Percentiles rank a stretch among this genome's conserved stretches.
phyloP scores from a whole-genome alignment of 2,329 filamentous ascomycete genomes.

The Herpotrichia juniperi region DNA sequence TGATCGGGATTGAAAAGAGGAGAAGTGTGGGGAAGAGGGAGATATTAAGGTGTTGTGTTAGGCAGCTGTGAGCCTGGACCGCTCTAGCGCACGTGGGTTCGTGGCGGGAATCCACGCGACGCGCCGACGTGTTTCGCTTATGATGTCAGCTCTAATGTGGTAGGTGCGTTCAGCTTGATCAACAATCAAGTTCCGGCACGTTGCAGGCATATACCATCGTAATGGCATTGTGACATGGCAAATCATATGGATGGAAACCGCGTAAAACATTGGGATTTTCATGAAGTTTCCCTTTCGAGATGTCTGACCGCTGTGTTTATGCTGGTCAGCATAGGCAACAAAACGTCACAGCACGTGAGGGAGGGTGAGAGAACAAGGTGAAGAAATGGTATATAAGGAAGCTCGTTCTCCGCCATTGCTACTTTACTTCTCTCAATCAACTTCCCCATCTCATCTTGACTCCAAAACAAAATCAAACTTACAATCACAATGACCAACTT shows the following conservation, averaged over 20 bases:
- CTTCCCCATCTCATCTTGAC: background rate
- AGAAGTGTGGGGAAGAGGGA: slow-evolving; percentile 5
- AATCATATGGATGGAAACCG: background rate
- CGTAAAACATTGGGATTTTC: too few species aligned
- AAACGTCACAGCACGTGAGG: slow-evolving; percentile 21
- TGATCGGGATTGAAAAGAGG: slow-evolving; percentile 8
- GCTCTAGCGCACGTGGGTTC: background rate
- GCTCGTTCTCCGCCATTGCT: background rate
- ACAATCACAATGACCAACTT: slow-evolving; percentile 52
- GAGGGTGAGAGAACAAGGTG: slow-evolving; percentile 5
- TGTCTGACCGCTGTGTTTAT: slow-evolving; percentile 1
- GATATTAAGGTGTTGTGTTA: slow-evolving; percentile 8
- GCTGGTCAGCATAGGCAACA: slow-evolving; percentile 18
- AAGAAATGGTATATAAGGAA: slow-evolving; percentile 11
- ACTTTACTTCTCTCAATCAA: slow-evolving; percentile 1
- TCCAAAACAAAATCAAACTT: slow-evolving; percentile 5
- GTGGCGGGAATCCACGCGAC: slow-evolving; percentile 4
- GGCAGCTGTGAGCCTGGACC: slow-evolving; percentile 13
- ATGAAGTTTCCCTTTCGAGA: background rate
- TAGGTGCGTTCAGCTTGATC: background rate
- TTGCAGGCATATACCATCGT: background rate
- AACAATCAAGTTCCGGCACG: background rate
- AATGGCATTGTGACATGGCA: slow-evolving; percentile 3
- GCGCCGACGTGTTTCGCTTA: slow-evolving; percentile 8
- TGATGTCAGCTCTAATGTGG: slow-evolving; percentile 3